phyloP scores from a whole-genome alignment of 768 basidiomycete species.

The Hericium erinaceus region DNA sequence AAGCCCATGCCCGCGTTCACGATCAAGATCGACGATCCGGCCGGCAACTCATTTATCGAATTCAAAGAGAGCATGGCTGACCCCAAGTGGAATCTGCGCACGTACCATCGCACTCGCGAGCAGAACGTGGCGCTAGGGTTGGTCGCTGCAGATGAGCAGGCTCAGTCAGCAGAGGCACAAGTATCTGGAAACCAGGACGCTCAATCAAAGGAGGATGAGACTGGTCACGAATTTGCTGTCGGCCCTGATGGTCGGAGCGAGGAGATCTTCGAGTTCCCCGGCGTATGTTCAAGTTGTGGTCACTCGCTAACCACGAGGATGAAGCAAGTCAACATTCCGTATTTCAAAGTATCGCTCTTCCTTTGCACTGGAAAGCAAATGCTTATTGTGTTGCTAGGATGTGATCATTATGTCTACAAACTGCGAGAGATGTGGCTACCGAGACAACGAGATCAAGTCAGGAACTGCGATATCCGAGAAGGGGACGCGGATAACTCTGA shows the following conservation, averaged over 20 bases:
- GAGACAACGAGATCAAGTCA: conserved; percentile 97
- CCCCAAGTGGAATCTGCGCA: conserved; percentile 85
- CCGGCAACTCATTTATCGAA: conserved; percentile 96
- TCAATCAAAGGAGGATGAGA: conserved; percentile 7
- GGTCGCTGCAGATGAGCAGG: conserved; percentile 36
- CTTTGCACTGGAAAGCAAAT: not conserved
- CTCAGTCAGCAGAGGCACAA: not conserved
- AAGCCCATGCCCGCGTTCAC: conserved; percentile 67
- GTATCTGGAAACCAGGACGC: not conserved
- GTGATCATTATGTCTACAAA: conserved; percentile 98
- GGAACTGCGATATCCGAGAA: conserved; percentile 81
- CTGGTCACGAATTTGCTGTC: conserved; percentile 13
- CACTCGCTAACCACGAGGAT: conserved; percentile 78
- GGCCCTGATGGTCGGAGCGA: conserved; percentile 47
- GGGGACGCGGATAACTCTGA: conserved; percentile 82
- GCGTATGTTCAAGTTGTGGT: conserved; percentile 83
- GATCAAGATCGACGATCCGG: conserved; percentile 80
- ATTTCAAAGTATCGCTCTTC: conserved; percentile 65
- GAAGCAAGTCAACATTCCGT: conserved; percentile 94
- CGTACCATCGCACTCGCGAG: conserved; percentile 67
- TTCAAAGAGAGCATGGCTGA: conserved; percentile 81
- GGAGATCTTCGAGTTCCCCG: conserved; percentile 84
- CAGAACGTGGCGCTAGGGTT: conserved; percentile 81
- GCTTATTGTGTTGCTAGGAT: conserved; percentile 44
- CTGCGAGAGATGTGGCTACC: conserved; percentile 90